Percentiles rank a stretch among this genome's conserved stretches.
These are phyloP conservation scores for Aspergillus puulaauensis DNA, from an alignment of 2,329 filamentous ascomycete genomes.

Conservation along the genomic window DNA sequence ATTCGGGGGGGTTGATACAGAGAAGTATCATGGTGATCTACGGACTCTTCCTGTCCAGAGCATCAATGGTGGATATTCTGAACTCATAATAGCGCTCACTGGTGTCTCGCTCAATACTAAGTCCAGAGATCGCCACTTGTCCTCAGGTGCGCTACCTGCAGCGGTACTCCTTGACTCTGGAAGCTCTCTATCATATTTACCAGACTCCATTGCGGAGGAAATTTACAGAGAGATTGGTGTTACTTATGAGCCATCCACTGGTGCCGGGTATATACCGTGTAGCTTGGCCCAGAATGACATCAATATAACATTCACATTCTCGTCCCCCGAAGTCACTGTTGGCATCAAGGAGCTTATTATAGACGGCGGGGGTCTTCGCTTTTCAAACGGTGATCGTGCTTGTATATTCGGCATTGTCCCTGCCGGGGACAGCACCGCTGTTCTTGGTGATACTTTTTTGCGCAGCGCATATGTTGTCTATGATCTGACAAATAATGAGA, in stretches of 20 bases:
- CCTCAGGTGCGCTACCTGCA: constrained; percentile 42
- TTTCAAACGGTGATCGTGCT: constrained; percentile 34
- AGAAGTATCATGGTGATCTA: constrained; percentile 62
- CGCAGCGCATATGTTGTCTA: constrained; percentile 64
- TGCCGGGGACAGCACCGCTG: constrained; percentile 45
- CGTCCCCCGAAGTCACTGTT: constrained; percentile 54
- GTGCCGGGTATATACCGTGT: constrained; percentile 56
- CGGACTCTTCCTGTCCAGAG: constrained; percentile 66
- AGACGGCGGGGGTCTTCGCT: constrained; percentile 43
- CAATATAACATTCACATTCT: constrained; percentile 60
- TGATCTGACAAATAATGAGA: constrained; percentile 60
- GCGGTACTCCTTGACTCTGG: constrained; percentile 42
- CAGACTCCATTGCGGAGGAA: constrained; percentile 31
- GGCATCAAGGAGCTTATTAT: constrained; percentile 57
- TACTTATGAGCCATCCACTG: constrained; percentile 56
- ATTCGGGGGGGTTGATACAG: constrained; percentile 72
- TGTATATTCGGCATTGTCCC: constrained; percentile 54
- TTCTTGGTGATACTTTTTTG: constrained; percentile 64
- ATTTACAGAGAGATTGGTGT: constrained; percentile 63
- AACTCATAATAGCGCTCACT: constrained; percentile 71
- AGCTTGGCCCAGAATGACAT: constrained; percentile 47
- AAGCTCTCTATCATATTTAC: constrained; percentile 41
- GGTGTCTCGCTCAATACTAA: constrained; percentile 46
- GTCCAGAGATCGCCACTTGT: constrained; percentile 22
- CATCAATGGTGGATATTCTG: constrained; percentile 51